Base-by-base conservation (phyloP, 805 yeast genomes). In the Metschnikowia anglica region DNA sequence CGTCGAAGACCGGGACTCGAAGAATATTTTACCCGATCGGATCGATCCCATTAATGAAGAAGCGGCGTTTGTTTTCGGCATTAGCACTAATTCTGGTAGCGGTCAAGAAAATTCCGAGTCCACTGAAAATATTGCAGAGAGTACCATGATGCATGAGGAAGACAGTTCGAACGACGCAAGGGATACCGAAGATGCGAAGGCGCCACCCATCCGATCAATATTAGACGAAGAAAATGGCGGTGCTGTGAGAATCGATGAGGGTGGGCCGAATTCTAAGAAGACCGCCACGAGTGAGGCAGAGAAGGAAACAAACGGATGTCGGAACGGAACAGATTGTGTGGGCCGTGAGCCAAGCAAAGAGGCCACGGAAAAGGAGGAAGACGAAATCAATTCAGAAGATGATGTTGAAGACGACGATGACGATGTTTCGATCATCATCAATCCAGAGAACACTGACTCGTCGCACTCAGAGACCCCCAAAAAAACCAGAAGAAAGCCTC, bases 1-100 rank as follows among this genome's bases (percentile, higher is more conserved):
- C 7, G 39, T 24, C 3, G 18, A 15, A 16, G 15, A n/a, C 8
- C 36, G 19, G 5, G 2, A 12, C 12, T 3, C n/a, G 18, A 30
- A 12, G 8, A 16, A 20, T 12, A 16, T 32, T 3, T 26, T 37
- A 7, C 41, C 47, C 2, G 44, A 43, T 1, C 21, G 33, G 3
- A 29, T 39, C 21, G 40, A 43, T 3, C 32, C 47, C 5, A 44
- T 52, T 12, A 43, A 38, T 17, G 68, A 68, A 39, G 74, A 70
- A 47, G 72, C 72, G 5, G 74, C 74, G 1, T 53, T 63, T 66
- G 72, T 70, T 0, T 70, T 70, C 53, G 75, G 75, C n/a, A 70
- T 70, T 12, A 66, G 64, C 21, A 63, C 66, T 21, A 34, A 23
- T 17, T 15, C 29, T 7, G 24, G 12, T 9, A 34, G 21, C 16